Evolutionary conservation across 2,329 filamentous ascomycete species (phyloP).

Genomic region (Chrysosporium keratinophilum): DNA sequence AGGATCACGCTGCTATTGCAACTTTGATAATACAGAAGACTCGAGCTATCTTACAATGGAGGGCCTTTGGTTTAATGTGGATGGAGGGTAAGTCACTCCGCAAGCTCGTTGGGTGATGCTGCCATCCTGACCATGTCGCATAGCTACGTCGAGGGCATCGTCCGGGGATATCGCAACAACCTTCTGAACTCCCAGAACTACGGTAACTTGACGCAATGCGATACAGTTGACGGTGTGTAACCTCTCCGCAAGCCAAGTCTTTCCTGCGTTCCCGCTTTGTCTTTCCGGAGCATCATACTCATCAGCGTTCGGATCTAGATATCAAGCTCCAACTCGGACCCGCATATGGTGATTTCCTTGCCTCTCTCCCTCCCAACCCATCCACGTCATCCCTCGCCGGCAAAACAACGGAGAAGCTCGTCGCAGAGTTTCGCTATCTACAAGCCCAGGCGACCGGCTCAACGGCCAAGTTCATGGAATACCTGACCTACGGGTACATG

Average conservation of each 20-base stretch:
- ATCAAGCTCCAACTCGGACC: constrained; percentile 95
- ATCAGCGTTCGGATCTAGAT: constrained; percentile 48
- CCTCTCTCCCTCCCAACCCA: constrained; percentile 85
- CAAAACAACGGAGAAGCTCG: constrained; percentile 95
- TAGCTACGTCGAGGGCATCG: constrained; percentile 94
- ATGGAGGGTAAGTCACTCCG: constrained; percentile 59
- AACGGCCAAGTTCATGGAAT: constrained; percentile 92
- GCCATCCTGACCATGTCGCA: constrained; percentile 17
- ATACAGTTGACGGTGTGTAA: constrained; percentile 78
- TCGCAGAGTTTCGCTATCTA: constrained; percentile 92
- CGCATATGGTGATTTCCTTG: constrained; percentile 93
- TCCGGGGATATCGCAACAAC: constrained; percentile 90
- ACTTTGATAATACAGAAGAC: background rate
- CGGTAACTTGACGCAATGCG: constrained; percentile 92
- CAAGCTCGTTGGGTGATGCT: background rate
- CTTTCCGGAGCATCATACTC: background rate
- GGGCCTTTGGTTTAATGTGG: constrained; percentile 87
- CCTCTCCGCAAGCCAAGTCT: background rate
- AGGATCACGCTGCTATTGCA: background rate
- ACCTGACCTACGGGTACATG: constrained; percentile 98
- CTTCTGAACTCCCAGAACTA: constrained; percentile 87
- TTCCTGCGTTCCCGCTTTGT: background rate
- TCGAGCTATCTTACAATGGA: constrained; percentile 51
- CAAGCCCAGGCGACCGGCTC: constrained; percentile 88
- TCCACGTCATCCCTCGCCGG: constrained; percentile 89